These are phyloP conservation scores for Graphilbum sp. DNA, from an alignment of 2,329 filamentous ascomycete genomes.

Conservation along the genomic window DNA sequence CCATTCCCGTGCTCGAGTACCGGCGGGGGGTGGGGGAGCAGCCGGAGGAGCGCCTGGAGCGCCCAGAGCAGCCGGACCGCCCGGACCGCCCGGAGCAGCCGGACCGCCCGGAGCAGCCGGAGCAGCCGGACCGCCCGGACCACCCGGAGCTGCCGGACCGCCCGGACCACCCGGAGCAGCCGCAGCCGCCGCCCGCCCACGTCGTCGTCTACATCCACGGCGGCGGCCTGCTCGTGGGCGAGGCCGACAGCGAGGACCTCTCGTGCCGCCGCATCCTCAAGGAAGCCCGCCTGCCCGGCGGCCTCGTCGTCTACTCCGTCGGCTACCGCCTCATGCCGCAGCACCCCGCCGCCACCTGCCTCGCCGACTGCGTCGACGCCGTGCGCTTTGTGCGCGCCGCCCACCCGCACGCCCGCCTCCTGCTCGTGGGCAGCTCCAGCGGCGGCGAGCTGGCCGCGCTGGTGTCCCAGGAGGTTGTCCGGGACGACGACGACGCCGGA, in stretches of 20 bases:
- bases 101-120: too few relatives aligned
- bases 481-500: not conserved
- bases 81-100: not conserved
- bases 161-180: too few relatives aligned
- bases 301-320: constrained; percentile 23
- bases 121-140: too few relatives aligned
- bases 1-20: constrained; percentile 22
- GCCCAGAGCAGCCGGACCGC: not conserved
- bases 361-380: constrained; percentile 24
- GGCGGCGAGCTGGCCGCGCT: constrained; percentile 30
- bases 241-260: constrained; percentile 31
- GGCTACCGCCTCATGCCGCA: constrained; percentile 28
- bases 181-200: too few relatives aligned
- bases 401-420: constrained; percentile 8
- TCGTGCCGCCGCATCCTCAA: constrained; percentile 26
- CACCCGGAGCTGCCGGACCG: too few relatives aligned
- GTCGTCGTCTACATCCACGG: constrained; percentile 31
- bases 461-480: constrained; percentile 19
- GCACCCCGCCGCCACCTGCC: constrained; percentile 20
- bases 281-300: constrained; percentile 9
- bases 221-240: constrained; percentile 28
- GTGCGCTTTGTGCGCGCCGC: constrained; percentile 14
- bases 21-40: too few relatives aligned
- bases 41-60: too few relatives aligned
- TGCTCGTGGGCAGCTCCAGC: constrained; percentile 29